Evolutionary conservation across 495 filamentous ascomycete species (phyloP).

Genomic region (Lepidopterella palustris): DNA sequence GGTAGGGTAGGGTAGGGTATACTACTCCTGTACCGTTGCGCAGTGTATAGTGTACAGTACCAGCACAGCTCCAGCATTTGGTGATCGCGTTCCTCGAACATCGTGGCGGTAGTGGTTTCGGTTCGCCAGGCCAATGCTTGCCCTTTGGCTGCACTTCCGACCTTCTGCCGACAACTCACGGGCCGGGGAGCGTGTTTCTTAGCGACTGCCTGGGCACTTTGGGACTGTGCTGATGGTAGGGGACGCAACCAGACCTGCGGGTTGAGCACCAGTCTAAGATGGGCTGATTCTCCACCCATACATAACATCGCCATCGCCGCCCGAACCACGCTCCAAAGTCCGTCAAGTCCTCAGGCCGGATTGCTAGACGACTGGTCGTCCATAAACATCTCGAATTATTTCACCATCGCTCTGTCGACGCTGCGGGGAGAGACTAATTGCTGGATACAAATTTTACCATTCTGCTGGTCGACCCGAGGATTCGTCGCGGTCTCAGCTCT

Average conservation of each 20-base stretch:
- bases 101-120: background rate
- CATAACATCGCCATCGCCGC: background rate
- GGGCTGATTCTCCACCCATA: constrained; percentile 6
- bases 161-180: background rate
- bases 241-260: background rate
- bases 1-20: too few species aligned
- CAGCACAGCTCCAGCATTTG: too few species aligned
- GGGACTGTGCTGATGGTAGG: too few species aligned
- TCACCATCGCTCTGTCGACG: too few species aligned
- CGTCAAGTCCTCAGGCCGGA: background rate
- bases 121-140: background rate
- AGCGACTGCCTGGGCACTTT: background rate
- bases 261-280: background rate
- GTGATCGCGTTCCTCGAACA: background rate
- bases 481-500: constrained; percentile 26
- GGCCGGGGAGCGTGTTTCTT: constrained; percentile 1
- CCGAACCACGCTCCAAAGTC: background rate
- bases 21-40: too few species aligned
- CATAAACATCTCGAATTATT: too few species aligned
- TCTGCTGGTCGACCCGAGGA: constrained; percentile 20
- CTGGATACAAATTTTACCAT: constrained; percentile 5
- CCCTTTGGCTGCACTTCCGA: background rate
- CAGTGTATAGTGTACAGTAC: too few species aligned
- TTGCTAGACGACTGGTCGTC: background rate
- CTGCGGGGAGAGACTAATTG: constrained; percentile 8